Evolutionary conservation across 441 rosid species (phyloP), one percentile per base, ranked within the genome.

Genomic region (Melastoma candidum): DNA sequence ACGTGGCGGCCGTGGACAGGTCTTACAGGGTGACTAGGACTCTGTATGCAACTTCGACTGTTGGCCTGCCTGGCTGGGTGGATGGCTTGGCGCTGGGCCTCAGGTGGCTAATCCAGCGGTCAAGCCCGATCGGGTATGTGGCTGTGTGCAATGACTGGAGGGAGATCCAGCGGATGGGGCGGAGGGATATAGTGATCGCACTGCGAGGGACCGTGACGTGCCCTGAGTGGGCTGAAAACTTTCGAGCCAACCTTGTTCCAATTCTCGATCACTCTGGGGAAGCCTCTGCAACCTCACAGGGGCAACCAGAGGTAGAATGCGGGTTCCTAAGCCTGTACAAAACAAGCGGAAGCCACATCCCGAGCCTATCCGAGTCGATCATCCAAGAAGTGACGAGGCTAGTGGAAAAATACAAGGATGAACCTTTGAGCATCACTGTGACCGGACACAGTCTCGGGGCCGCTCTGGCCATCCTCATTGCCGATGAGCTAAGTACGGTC

Each of bases 91-190:
- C 80, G 1, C 92, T 87, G 0, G 80, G 85, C 75, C 82, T 88
- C 1, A 71, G 80, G 41, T 80, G 90, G 87, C 78, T 83, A 83
- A 83, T 84, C 22, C 85, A 81, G 48, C 70, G 81, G 51, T 78
- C 87, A 1, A 83, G 17, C 12, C 60, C 72, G 72, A 63, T 60
- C 17, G 71, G 68, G 25, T 67, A 52, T 14, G 53, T 66, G 4
- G 68, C 68, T 32, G 62, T 57, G 12, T 53, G 60, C n/a, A 54
- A 54, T 24, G 65, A 63, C 27, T 51, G 59, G 60, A 46, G 56
- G 13, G 66, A 64, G 56, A 41, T 47, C 47, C 17, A 13, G 17
- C 53, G 60, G 26, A 45, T 64, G 17, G 66, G 72, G 27, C 41
- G 72, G 57, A 48, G 61, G 51, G 67, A 67, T 36, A 57, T 64